A percentile compares a stretch with the other conserved stretches of the same genome.
phyloP scores from a whole-genome alignment of 148 eudicot genomes.

The Camellia sinensis region DNA sequence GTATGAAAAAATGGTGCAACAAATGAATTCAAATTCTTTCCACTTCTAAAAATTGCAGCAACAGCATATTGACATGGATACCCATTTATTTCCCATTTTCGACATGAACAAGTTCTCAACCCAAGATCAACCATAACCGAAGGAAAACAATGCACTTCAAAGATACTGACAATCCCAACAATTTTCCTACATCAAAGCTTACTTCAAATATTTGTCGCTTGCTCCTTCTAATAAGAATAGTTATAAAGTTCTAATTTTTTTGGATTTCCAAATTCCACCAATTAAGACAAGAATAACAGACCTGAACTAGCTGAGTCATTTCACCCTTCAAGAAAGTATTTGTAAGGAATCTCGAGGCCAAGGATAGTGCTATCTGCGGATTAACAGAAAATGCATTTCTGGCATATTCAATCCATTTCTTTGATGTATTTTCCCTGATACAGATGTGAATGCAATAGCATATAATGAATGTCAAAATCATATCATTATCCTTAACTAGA shows the following conservation, averaged over 20 bases:
- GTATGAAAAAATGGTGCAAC: too few species aligned
- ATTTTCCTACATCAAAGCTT: neutral
- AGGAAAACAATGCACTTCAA: too few species aligned
- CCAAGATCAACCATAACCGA: too few species aligned
- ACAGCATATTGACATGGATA: too few species aligned
- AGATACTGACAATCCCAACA: neutral
- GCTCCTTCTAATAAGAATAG: neutral
- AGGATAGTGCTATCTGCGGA: conserved; percentile 75
- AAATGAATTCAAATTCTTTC: too few species aligned
- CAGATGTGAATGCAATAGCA: neutral
- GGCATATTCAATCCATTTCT: conserved; percentile 84
- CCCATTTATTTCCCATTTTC: too few species aligned
- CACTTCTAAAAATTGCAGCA: too few species aligned
- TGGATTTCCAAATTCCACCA: neutral
- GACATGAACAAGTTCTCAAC: too few species aligned
- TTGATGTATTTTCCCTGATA: conserved; percentile 69
- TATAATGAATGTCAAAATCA: too few species aligned
- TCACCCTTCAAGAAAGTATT: too few species aligned
- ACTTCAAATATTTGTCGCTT: neutral
- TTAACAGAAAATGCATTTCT: conserved; percentile 87
- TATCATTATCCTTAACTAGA: too few species aligned
- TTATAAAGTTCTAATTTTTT: neutral
- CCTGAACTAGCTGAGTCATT: too few species aligned
- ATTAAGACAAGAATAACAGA: neutral
- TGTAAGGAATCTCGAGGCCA: conserved; percentile 54